Evolutionary conservation across 768 basidiomycete species (phyloP), one percentile per base, ranked within the genome.

Genomic region (Suillus paluster): DNA sequence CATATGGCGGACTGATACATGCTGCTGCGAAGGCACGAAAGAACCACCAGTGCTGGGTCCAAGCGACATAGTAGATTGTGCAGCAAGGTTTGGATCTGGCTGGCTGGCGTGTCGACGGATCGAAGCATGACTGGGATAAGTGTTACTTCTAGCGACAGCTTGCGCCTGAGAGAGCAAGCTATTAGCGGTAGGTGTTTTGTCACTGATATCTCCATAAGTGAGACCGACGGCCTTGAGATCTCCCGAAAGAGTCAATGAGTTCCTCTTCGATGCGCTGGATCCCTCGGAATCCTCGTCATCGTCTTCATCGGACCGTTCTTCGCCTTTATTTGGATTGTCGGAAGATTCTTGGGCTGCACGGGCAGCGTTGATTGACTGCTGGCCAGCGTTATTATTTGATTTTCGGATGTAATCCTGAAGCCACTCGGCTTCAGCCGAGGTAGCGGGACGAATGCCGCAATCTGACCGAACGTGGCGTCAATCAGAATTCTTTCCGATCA

Each of bases 391-490:
- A 73, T 94, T 94, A 79, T 95, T 95, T 5, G 93, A 91, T 73
- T 92, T 93, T 68, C 92, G 91, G 66, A 94, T 91, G 75, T 94
- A 95, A 67, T 94, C 93, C 73, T 94, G 93, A 27, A 95, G 84
- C 84, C 92, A 95, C 77, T 95, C 93, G 65, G 92, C 92, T 80
- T 95, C 93, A 41, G 92, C 87, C 65, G 91, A 87, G 36, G 92
- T 94, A n/a, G 92, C 91, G 59, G 93, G 94, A 69, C 93, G 88
- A 69, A 95, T 95, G 67, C 93, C 93, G 79, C 93, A 95, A 84
- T 95, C 94, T 91, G 56, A 67, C 71, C 64, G 54, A 49, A 66
- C 34, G 67, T 68, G 72, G 64, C 66, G 70, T 64, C 56, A 68
- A 75, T 75, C 39, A 67, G 66, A 72, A 67, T 68, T 46, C 63